A percentile compares a stretch with the other conserved stretches of the same genome.
Conservation (phyloP, 306 rosid genomes). For the Casuarina cunninghamiana region DNA sequence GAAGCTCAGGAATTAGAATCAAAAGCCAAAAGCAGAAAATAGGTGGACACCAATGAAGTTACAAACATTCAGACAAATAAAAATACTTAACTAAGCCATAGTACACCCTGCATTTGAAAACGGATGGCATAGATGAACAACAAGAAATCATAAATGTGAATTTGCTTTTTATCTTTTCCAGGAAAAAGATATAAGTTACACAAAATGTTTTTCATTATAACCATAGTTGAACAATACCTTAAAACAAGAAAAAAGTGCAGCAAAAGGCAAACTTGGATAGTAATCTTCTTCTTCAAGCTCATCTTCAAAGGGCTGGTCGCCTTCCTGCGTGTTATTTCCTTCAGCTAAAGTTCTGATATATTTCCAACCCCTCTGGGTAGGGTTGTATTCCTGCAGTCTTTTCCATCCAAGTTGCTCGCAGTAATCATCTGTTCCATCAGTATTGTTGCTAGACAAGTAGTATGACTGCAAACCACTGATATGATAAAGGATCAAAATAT, state of each 20-base stretch:
- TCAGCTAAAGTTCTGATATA: constrained; percentile 65
- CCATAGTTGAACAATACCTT: constrained; percentile 50
- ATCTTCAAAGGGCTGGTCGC: constrained; percentile 50
- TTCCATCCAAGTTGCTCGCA: constrained; percentile 84
- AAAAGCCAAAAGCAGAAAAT: neutral
- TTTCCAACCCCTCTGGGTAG: constrained; percentile 73
- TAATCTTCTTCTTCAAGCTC: constrained; percentile 80
- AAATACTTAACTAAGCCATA: neutral
- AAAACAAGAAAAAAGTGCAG: constrained; percentile 78
- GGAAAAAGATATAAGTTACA: neutral
- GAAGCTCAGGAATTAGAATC: neutral
- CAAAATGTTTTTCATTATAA: neutral
- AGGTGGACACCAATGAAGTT: neutral
- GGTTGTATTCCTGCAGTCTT: constrained; percentile 70
- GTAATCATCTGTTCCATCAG: constrained; percentile 67
- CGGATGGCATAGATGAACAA: neutral
- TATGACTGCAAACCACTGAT: constrained; percentile 80
- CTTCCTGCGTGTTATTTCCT: constrained; percentile 52
- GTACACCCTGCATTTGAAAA: neutral
- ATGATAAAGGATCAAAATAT: constrained; percentile 25
- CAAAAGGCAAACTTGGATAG: constrained; percentile 88
- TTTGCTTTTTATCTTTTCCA: neutral
- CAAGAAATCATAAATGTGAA: neutral
- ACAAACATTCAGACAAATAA: neutral
- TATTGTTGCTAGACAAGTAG: constrained; percentile 72